Evolutionary conservation across 1,284 basidiomycete species (phyloP).

Genomic region (Ceratorhiza oryzae-sativae): DNA sequence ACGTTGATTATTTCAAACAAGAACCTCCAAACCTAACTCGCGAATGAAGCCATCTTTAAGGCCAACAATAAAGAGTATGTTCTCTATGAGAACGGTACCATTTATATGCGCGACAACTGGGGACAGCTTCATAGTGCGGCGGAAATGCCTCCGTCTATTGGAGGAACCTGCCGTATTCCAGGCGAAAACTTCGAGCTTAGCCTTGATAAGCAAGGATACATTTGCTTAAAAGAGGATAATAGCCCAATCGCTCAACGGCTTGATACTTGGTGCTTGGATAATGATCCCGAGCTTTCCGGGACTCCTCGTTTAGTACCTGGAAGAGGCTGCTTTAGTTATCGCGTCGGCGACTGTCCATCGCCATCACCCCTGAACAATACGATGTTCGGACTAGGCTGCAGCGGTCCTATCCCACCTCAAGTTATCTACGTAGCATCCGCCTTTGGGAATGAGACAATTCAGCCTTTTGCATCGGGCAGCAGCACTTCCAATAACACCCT

Average conservation of each 20-base stretch:
- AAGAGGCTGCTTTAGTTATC: neutral
- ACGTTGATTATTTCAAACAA: neutral
- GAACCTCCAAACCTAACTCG: neutral
- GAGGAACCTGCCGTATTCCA: neutral
- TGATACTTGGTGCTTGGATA: constrained; percentile 3
- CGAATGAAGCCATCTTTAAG: neutral
- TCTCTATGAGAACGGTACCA: neutral
- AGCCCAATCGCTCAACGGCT: neutral
- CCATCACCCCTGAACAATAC: neutral
- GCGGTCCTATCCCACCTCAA: neutral
- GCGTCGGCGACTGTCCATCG: neutral
- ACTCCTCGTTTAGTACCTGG: neutral
- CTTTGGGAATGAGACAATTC: neutral
- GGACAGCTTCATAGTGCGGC: neutral
- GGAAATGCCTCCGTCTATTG: neutral
- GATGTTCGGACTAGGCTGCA: neutral
- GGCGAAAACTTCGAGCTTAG: neutral
- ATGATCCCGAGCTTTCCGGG: neutral
- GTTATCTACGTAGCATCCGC: neutral
- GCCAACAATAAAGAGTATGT: neutral
- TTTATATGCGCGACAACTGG: neutral
- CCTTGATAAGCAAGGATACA: neutral
- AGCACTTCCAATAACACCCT: neutral
- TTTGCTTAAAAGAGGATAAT: neutral
- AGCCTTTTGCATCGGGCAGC: neutral